A percentile compares a stretch with the other conserved stretches of the same genome.
Evolutionary conservation across 2,329 filamentous ascomycete genomes (phyloP).

Genomic region (Ophiostoma australiae): DNA sequence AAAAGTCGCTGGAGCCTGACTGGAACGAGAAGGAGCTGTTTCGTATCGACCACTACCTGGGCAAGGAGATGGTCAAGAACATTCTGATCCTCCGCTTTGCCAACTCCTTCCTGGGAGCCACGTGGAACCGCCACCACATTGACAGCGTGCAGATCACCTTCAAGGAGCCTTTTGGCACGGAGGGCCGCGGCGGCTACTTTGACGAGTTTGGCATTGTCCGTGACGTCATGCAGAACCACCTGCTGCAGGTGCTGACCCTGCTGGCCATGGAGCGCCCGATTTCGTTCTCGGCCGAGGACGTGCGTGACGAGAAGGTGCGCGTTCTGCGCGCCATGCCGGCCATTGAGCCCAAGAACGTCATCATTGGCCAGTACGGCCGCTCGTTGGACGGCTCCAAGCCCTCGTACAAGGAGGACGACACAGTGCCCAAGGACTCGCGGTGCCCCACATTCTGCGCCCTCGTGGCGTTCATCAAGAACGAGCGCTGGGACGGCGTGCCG

Average conservation of each 20-base stretch:
- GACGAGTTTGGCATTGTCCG: constrained; percentile 99
- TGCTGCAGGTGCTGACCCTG: constrained; percentile 92
- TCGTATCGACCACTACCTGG: constrained; percentile 98
- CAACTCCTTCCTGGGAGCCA: constrained; percentile 97
- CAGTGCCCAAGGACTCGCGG: constrained; percentile 91
- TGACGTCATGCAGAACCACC: constrained; percentile 99
- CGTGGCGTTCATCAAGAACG: constrained; percentile 98
- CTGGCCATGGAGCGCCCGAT: constrained; percentile 98
- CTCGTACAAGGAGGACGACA: constrained; percentile 97
- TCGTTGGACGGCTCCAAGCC: constrained; percentile 95
- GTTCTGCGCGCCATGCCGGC: constrained; percentile 88
- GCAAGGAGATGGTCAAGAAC: constrained; percentile 99
- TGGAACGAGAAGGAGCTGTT: constrained; percentile 99
- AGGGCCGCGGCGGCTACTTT: constrained; percentile 96
- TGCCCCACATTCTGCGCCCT: constrained; percentile 98
- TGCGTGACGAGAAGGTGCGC: constrained; percentile 96
- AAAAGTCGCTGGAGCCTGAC: constrained; percentile 90
- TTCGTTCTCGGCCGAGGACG: constrained; percentile 96
- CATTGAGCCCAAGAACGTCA: constrained; percentile 99
- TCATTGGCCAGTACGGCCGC: constrained; percentile 97
- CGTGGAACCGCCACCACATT: constrained; percentile 99
- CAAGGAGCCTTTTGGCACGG: constrained; percentile 98
- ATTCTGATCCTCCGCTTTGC: constrained; percentile 96
- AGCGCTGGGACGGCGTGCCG: constrained; percentile 97
- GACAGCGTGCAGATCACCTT: constrained; percentile 99